phyloP scores from a whole-genome alignment of 257 asterid species.

The Leptodermis oblonga region DNA sequence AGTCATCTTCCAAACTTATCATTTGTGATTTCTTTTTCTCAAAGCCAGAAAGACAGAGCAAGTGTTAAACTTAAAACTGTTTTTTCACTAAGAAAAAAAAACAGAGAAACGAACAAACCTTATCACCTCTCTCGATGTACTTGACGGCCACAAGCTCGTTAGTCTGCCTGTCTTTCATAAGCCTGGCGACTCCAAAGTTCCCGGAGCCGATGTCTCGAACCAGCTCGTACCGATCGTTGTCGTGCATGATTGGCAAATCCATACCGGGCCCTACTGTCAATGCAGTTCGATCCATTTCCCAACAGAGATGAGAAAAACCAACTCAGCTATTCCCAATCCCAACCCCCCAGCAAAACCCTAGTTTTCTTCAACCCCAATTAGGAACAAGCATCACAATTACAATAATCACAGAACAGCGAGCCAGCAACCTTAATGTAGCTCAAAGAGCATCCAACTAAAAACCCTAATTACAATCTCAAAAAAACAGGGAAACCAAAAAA shows the following conservation, averaged over 20 bases:
- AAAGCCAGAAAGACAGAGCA: not conserved
- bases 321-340: not conserved
- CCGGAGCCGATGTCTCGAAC: slow-evolving; percentile 95
- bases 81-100: not conserved
- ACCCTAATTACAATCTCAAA: slow-evolving; percentile 7
- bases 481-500: no score
- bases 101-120: slow-evolving; percentile 40
- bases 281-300: slow-evolving; percentile 59
- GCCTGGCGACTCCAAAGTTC: slow-evolving; percentile 93
- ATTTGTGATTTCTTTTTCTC: not conserved
- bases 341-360: not conserved
- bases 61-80: not conserved
- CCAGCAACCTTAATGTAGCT: not conserved
- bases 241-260: slow-evolving; percentile 97
- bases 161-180: slow-evolving; percentile 84
- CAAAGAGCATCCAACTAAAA: slow-evolving; percentile 1
- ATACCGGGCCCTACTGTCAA: slow-evolving; percentile 55
- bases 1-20: not conserved
- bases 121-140: slow-evolving; percentile 98
- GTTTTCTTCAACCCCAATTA: slow-evolving; percentile 6
- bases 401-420: not conserved
- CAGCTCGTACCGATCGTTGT: slow-evolving; percentile 83
- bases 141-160: slow-evolving; percentile 93
- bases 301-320: not conserved
- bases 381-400: not conserved